phyloP scores from a whole-genome alignment of 495 filamentous ascomycete species.

The Pseudevernia furfuracea region DNA sequence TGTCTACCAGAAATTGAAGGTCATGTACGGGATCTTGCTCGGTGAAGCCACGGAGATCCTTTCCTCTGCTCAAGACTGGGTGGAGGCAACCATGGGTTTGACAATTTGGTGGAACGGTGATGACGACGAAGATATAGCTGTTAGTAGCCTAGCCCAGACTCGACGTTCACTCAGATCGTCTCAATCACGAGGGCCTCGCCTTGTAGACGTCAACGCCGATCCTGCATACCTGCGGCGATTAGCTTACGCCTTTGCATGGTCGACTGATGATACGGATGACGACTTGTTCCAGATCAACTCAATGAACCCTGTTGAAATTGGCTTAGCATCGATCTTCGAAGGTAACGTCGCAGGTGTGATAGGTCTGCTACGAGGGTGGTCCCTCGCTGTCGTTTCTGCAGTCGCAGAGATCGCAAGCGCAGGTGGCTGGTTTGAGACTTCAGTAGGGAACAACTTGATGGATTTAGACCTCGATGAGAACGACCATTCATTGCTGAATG shows the following conservation, averaged over 20 bases:
- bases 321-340: slow-evolving; percentile 69
- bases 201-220: slow-evolving; percentile 40
- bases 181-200: slow-evolving; percentile 26
- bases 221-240: slow-evolving; percentile 49
- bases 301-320: slow-evolving; percentile 64
- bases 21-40: slow-evolving; percentile 66
- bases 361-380: slow-evolving; percentile 68
- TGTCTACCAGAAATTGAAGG: slow-evolving; percentile 70
- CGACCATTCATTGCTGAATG: slow-evolving; percentile 56
- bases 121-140: slow-evolving; percentile 41
- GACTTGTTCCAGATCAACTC: slow-evolving; percentile 61
- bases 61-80: slow-evolving; percentile 67
- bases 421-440: slow-evolving; percentile 60
- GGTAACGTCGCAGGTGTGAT: slow-evolving; percentile 66
- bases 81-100: slow-evolving; percentile 72
- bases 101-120: slow-evolving; percentile 86
- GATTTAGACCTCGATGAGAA: slow-evolving; percentile 42
- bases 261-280: slow-evolving; percentile 39
- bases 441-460: slow-evolving; percentile 27
- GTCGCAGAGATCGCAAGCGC: slow-evolving; percentile 71
- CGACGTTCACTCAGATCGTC: slow-evolving; percentile 29
- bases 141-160: slow-evolving; percentile 30
- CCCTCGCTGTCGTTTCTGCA: slow-evolving; percentile 62
- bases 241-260: slow-evolving; percentile 42
- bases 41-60: slow-evolving; percentile 64